phyloP scores from a whole-genome alignment of 2,329 filamentous ascomycete species.

The Hypoxylon sp. region DNA sequence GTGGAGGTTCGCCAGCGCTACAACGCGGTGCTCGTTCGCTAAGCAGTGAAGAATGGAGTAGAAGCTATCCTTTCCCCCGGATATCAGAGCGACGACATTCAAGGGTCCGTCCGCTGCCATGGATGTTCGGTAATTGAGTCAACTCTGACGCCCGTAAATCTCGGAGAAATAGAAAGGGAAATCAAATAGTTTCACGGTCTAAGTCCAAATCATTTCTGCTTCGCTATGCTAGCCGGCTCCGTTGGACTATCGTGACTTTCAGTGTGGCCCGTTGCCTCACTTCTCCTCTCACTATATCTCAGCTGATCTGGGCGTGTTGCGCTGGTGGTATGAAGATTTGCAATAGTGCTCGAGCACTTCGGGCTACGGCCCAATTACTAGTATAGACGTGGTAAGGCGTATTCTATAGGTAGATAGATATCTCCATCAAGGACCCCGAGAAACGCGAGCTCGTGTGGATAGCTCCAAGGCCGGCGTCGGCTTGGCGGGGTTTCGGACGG shows the following conservation, averaged over 20 bases:
- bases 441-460: constrained; percentile 9
- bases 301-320: constrained; percentile 33
- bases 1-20: constrained; percentile 90
- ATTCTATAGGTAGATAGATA: constrained; percentile 20
- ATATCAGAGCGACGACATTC: constrained; percentile 91
- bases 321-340: constrained; percentile 14
- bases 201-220: constrained; percentile 18
- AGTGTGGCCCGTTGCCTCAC: constrained; percentile 30
- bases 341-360: constrained; percentile 26
- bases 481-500: constrained; percentile 32
- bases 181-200: constrained; percentile 25
- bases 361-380: constrained; percentile 26
- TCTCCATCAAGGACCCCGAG: constrained; percentile 19
- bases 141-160: constrained; percentile 14
- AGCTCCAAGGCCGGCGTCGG: constrained; percentile 28
- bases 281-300: constrained; percentile 21
- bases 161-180: constrained; percentile 26
- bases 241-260: constrained; percentile 12
- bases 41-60: constrained; percentile 93
- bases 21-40: constrained; percentile 83
- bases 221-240: constrained; percentile 9
- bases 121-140: constrained; percentile 22
- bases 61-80: constrained; percentile 97
- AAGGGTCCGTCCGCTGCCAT: constrained; percentile 62
- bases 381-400: constrained; percentile 23